A percentile compares a stretch with the other conserved stretches of the same genome.
These are phyloP conservation scores for Caryopteris hybrid DNA, from an alignment of 305 asterid genomes.

Conservation along the genomic window DNA sequence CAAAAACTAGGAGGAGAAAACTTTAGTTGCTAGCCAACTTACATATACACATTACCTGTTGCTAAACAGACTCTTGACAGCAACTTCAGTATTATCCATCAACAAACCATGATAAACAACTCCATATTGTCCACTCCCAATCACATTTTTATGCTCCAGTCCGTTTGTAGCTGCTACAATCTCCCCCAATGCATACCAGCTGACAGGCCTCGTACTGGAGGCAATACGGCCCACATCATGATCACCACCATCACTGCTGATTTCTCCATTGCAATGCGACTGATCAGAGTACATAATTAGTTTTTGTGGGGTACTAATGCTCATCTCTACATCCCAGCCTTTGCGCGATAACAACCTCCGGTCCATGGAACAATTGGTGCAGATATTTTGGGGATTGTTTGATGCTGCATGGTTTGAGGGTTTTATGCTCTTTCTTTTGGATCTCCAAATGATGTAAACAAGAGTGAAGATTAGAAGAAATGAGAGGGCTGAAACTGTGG, in stretches of 20 bases:
- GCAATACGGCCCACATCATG: not conserved
- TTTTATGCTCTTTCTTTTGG: not conserved
- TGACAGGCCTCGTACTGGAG: not conserved
- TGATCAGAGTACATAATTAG: no score
- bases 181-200: constrained; percentile 25
- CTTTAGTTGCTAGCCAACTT: not conserved
- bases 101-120: constrained; percentile 41
- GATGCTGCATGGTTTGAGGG: not conserved
- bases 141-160: constrained; percentile 26
- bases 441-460: constrained; percentile 11
- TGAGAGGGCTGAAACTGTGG: constrained; percentile 11
- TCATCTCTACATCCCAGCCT: constrained; percentile 31
- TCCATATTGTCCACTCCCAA: constrained; percentile 47
- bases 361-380: constrained; percentile 20
- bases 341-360: constrained; percentile 25
- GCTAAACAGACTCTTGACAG: constrained; percentile 39
- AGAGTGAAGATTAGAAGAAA: constrained; percentile 7
- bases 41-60: constrained; percentile 35
- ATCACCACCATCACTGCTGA: not conserved
- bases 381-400: not conserved
- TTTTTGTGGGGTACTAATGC: not conserved
- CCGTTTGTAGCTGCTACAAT: constrained; percentile 42
- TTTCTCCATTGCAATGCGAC: no score
- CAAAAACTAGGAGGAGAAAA: no score
- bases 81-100: constrained; percentile 30